Conservation (phyloP, 352 stramenopile genomes). For the Pythium dissotocum region DNA sequence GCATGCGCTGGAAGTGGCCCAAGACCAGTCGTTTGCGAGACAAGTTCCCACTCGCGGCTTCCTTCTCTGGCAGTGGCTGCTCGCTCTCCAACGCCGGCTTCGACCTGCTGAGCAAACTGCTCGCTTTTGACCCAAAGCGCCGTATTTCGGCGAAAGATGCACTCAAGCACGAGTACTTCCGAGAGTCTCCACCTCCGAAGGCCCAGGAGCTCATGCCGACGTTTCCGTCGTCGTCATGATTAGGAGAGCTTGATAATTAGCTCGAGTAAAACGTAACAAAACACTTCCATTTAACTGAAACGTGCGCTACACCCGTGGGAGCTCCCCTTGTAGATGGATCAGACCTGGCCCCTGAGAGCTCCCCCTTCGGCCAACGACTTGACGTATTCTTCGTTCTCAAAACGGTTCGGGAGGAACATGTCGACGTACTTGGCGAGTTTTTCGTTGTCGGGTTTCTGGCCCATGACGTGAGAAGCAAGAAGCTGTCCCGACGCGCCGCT, state of each 20-base stretch:
- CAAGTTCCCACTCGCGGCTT: conserved; percentile 74
- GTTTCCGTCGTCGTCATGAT: conserved; percentile 44
- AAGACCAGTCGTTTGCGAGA: conserved; percentile 68
- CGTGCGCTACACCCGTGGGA: too few relatives aligned
- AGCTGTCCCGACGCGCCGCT: conserved; percentile 70
- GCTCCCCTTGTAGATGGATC: conserved; percentile 1
- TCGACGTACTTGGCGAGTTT: conserved; percentile 50
- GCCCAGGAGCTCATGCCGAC: conserved; percentile 78
- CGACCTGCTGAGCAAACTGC: conserved; percentile 61
- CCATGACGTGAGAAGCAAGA: conserved; percentile 66
- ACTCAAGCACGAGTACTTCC: conserved; percentile 82
- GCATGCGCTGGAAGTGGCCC: conserved; percentile 66
- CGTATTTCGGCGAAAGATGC: conserved; percentile 82
- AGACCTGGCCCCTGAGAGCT: conserved; percentile 61
- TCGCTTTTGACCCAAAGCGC: conserved; percentile 35
- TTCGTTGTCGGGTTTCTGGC: conserved; percentile 39
- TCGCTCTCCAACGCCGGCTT: conserved; percentile 77
- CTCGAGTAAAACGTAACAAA: neutral
- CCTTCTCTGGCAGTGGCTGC: conserved; percentile 51
- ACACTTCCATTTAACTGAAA: neutral
- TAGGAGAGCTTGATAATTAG: conserved; percentile 5
- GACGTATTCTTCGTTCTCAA: conserved; percentile 60
- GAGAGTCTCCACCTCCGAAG: conserved; percentile 64
- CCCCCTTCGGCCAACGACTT: conserved; percentile 51
- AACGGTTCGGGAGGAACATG: conserved; percentile 62